Percentiles rank a stretch among this genome's conserved stretches.
Conservation (phyloP, 208 protist genomes). For the Leishmania guyanensis region DNA sequence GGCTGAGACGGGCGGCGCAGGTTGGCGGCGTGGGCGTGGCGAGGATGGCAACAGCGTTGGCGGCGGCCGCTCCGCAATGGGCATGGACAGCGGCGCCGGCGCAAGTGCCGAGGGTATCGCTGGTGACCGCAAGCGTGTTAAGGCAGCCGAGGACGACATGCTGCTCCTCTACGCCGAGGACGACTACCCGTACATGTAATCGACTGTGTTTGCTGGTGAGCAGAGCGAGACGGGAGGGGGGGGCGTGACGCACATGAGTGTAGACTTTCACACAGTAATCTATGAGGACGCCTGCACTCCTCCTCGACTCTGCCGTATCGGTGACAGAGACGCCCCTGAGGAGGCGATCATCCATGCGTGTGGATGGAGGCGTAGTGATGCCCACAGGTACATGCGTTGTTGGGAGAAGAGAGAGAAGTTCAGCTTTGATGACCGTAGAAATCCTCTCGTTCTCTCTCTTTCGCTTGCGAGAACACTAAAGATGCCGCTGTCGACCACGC, state of each 20-base stretch:
- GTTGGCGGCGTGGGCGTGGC: constrained; percentile 27
- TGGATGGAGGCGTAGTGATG: not conserved
- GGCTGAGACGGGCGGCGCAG: constrained; percentile 1
- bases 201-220: not conserved
- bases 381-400: not conserved
- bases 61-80: constrained; percentile 10
- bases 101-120: constrained; percentile 6
- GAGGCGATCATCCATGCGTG: too few relatives aligned
- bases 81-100: constrained; percentile 19
- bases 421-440: not conserved
- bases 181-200: constrained; percentile 55
- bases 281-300: not conserved
- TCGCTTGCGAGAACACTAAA: not conserved
- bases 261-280: not conserved
- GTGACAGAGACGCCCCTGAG: not conserved
- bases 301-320: not conserved
- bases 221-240: not conserved
- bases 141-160: constrained; percentile 54
- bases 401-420: not conserved
- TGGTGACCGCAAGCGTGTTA: constrained; percentile 35
- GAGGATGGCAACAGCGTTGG: constrained; percentile 19
- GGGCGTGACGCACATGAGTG: not conserved
- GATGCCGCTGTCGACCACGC: not conserved
- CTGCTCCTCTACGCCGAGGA: constrained; percentile 62
- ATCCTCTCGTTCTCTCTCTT: not conserved